Percentiles rank a stretch among this genome's conserved stretches.
Conservation (phyloP, 1,139 yeast genomes). For the Lodderomyces orthopsilosis region DNA sequence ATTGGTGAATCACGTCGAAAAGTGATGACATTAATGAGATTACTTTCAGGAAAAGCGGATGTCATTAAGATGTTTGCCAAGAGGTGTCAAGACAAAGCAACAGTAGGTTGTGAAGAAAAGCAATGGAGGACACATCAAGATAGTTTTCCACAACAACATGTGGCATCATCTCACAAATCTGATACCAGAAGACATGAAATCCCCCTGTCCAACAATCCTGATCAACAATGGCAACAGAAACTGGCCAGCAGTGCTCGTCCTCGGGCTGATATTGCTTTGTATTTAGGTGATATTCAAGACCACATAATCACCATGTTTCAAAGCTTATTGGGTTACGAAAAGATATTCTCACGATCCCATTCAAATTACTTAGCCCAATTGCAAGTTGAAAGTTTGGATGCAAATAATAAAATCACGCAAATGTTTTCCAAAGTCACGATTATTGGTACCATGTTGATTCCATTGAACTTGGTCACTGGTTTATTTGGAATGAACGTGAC, state of each 20-base stretch:
- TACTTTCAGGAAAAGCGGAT: constrained; percentile 92
- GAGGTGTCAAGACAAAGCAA: constrained; percentile 72
- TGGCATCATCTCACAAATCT: not conserved
- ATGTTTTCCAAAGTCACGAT: constrained; percentile 87
- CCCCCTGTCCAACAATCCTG: no score
- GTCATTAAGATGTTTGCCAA: constrained; percentile 97
- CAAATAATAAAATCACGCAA: constrained; percentile 80
- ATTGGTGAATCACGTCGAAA: constrained; percentile 86
- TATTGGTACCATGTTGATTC: constrained; percentile 86
- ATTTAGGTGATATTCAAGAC: constrained; percentile 95
- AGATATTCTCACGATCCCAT: constrained; percentile 88
- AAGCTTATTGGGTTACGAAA: constrained; percentile 83
- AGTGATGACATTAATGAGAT: constrained; percentile 83
- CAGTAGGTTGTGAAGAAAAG: constrained; percentile 9
- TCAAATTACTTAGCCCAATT: constrained; percentile 90
- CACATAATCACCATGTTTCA: constrained; percentile 96
- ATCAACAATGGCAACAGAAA: not conserved
- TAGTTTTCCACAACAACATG: not conserved
- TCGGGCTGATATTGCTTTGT: constrained; percentile 79
- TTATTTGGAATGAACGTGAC: constrained; percentile 93
- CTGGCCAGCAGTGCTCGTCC: constrained; percentile 50
- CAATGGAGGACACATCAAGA: constrained; percentile 6
- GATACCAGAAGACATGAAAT: no score
- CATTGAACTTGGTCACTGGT: constrained; percentile 88
- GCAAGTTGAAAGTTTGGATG: constrained; percentile 86